These are phyloP conservation scores for Neoboletus magnificus DNA, from an alignment of 768 basidiomycete species.

Conservation along the genomic window DNA sequence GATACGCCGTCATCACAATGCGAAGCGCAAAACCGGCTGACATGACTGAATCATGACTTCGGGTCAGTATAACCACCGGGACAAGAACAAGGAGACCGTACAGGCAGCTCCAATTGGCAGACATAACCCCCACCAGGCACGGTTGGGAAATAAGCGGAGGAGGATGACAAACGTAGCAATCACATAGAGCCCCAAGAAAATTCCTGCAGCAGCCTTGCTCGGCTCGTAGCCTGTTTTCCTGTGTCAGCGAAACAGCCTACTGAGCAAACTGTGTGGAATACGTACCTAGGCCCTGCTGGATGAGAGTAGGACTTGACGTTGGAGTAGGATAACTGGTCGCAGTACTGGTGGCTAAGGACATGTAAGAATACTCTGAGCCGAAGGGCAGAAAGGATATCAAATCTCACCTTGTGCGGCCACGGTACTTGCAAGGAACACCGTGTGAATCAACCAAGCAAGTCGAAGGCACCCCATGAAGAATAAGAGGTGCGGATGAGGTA, in stretches of 20 bases:
- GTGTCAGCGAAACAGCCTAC: background rate
- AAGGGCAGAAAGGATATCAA: background rate
- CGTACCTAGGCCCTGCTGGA: constrained; percentile 4
- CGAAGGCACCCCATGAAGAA: background rate
- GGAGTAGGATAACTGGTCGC: background rate
- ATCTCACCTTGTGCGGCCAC: constrained; percentile 8
- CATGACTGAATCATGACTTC: constrained; percentile 13
- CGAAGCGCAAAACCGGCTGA: constrained; percentile 21
- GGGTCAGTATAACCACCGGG: constrained; percentile 1
- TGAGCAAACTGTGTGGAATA: background rate
- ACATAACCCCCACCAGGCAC: constrained; percentile 31
- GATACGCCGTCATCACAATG: constrained; percentile 16
- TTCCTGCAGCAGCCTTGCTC: constrained; percentile 19
- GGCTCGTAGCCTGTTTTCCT: constrained; percentile 22
- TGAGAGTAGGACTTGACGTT: constrained; percentile 6
- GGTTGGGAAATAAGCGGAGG: constrained; percentile 18
- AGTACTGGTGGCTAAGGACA: constrained; percentile 3
- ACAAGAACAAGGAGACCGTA: background rate
- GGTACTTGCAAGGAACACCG: background rate
- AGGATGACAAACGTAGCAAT: constrained; percentile 13
- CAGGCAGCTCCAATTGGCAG: constrained; percentile 31
- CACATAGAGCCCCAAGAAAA: constrained; percentile 22
- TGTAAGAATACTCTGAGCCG: background rate
- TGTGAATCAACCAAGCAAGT: background rate
- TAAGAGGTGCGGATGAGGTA: background rate